These are phyloP conservation scores for Collybia sp. DNA, from an alignment of 768 basidiomycete genomes.

Conservation along the genomic window DNA sequence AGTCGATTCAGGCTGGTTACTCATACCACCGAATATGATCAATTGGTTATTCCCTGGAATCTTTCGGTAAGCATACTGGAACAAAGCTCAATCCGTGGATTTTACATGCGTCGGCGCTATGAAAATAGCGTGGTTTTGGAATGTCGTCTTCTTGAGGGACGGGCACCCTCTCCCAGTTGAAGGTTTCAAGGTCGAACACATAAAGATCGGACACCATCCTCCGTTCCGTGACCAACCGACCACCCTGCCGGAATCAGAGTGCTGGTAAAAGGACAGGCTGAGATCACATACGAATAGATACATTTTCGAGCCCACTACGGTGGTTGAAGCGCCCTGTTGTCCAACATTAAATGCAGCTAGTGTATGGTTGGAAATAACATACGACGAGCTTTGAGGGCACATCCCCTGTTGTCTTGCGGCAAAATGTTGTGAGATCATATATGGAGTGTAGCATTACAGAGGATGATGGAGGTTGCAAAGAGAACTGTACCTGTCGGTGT, in stretches of 20 bases:
- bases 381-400: slow-evolving; percentile 87
- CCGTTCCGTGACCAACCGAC: slow-evolving; percentile 80
- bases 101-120: slow-evolving; percentile 84
- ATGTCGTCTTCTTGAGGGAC: slow-evolving; percentile 60
- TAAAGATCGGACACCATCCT: slow-evolving; percentile 91
- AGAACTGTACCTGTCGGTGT: neutral
- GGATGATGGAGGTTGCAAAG: slow-evolving; percentile 10
- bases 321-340: slow-evolving; percentile 80
- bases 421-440: slow-evolving; percentile 85
- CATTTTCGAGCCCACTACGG: slow-evolving; percentile 82
- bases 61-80: slow-evolving; percentile 4
- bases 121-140: slow-evolving; percentile 90
- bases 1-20: slow-evolving; percentile 65
- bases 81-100: slow-evolving; percentile 10
- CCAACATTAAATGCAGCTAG: neutral
- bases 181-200: slow-evolving; percentile 78
- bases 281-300: slow-evolving; percentile 73
- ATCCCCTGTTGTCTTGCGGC: slow-evolving; percentile 78
- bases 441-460: slow-evolving; percentile 64
- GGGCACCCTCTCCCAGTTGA: slow-evolving; percentile 71
- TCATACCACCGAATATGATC: slow-evolving; percentile 95
- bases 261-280: neutral
- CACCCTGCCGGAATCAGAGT: slow-evolving; percentile 50
- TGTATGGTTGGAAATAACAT: slow-evolving; percentile 24
- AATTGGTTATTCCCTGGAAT: slow-evolving; percentile 82